Evolutionary conservation across 2,329 filamentous ascomycete species (phyloP).

Genomic region (Ophiostoma ulmi): DNA sequence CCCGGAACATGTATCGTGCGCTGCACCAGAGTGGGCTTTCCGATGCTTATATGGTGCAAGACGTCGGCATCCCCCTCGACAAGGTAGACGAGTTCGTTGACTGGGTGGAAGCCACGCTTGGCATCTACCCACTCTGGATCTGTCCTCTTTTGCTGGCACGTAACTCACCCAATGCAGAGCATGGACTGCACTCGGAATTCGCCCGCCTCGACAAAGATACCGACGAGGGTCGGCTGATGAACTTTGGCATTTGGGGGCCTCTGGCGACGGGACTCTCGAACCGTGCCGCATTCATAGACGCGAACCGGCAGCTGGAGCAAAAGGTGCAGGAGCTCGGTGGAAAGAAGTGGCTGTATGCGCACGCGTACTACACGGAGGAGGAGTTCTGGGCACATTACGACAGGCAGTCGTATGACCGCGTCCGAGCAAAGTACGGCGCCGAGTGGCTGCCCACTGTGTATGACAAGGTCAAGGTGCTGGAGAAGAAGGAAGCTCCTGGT

Average conservation of each 20-base stretch:
- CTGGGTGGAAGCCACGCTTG: constrained; percentile 44
- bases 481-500: constrained; percentile 36
- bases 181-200: constrained; percentile 47
- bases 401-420: constrained; percentile 51
- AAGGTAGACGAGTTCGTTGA: constrained; percentile 41
- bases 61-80: constrained; percentile 50
- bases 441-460: constrained; percentile 58
- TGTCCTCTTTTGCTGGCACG: constrained; percentile 48
- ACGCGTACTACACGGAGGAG: constrained; percentile 61
- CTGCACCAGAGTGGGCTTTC: constrained; percentile 57
- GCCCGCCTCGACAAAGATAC: constrained; percentile 32
- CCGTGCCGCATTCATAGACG: constrained; percentile 44
- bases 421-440: constrained; percentile 56
- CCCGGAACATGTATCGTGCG: constrained; percentile 60
- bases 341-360: constrained; percentile 66
- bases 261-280: constrained; percentile 31
- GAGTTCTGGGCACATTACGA: constrained; percentile 67
- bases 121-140: constrained; percentile 54
- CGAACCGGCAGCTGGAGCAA: constrained; percentile 57
- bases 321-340: constrained; percentile 56
- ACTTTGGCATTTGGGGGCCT: constrained; percentile 60
- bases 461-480: constrained; percentile 58
- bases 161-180: constrained; percentile 37
- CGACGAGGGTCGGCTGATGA: constrained; percentile 44
- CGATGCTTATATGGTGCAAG: constrained; percentile 60